These are phyloP conservation scores for Phyllachora maydis DNA, from an alignment of 2,329 filamentous ascomycete species.

Conservation along the genomic window DNA sequence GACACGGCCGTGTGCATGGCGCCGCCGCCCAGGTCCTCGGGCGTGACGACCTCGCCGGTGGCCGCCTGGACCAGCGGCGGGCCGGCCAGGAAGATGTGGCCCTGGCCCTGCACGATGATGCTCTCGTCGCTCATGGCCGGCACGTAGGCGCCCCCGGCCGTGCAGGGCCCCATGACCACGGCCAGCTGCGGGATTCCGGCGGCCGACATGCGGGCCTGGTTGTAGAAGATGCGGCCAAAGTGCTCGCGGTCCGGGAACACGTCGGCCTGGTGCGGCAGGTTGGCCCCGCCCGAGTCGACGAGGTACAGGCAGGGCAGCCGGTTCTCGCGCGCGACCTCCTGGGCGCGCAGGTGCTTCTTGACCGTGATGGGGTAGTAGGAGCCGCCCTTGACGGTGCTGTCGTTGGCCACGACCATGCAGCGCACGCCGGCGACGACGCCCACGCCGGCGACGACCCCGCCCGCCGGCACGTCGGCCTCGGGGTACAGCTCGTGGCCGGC, in stretches of 20 bases:
- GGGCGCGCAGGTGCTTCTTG: slow-evolving; percentile 89
- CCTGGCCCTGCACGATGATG: slow-evolving; percentile 88
- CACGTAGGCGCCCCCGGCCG: slow-evolving; percentile 86
- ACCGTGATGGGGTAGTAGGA: slow-evolving; percentile 96
- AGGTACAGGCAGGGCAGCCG: slow-evolving; percentile 73
- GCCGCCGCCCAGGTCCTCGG: slow-evolving; percentile 80
- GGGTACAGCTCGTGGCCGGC: slow-evolving; percentile 74
- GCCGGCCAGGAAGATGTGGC: slow-evolving; percentile 93
- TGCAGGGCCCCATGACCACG: slow-evolving; percentile 95
- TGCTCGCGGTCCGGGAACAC: slow-evolving; percentile 92
- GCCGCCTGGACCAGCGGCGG: slow-evolving; percentile 90
- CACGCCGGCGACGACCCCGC: slow-evolving; percentile 81
- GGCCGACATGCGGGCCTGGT: slow-evolving; percentile 85
- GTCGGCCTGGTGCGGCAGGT: slow-evolving; percentile 84
- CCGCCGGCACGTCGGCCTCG: slow-evolving; percentile 71
- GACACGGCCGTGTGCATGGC: slow-evolving; percentile 78
- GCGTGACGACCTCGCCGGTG: slow-evolving; percentile 77
- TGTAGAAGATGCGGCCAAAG: slow-evolving; percentile 95
- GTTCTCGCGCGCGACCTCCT: slow-evolving; percentile 81
- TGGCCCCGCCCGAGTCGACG: slow-evolving; percentile 88
- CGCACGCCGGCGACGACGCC: slow-evolving; percentile 78
- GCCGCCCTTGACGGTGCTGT: slow-evolving; percentile 91
- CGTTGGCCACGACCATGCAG: slow-evolving; percentile 87
- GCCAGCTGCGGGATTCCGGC: slow-evolving; percentile 81
- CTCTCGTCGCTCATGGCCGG: slow-evolving; percentile 95